Conservation (phyloP, 2,329 filamentous ascomycete genomes). For the Phaeomoniella chlamydospora region DNA sequence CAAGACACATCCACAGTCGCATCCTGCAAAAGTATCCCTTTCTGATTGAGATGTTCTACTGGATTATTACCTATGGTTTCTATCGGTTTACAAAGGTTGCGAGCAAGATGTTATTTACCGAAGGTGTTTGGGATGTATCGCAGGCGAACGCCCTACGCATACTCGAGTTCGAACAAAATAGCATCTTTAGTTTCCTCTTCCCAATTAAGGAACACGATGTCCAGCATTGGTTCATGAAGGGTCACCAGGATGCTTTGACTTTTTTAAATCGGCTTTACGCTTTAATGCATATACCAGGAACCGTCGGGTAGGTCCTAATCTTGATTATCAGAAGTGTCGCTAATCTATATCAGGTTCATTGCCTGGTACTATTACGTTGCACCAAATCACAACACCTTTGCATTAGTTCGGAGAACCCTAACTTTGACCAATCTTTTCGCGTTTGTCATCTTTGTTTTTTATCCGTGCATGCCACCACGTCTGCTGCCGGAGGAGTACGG, state of each 20-base stretch:
- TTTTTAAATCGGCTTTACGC: slow-evolving; percentile 35
- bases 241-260: slow-evolving; percentile 26
- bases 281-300: slow-evolving; percentile 36
- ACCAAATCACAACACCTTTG: slow-evolving; percentile 34
- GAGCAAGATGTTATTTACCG: slow-evolving; percentile 36
- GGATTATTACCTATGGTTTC: slow-evolving; percentile 50
- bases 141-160: slow-evolving; percentile 29
- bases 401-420: slow-evolving; percentile 43
- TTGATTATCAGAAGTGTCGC: slow-evolving; percentile 14
- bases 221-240: slow-evolving; percentile 28
- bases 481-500: slow-evolving; percentile 44
- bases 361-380: slow-evolving; percentile 27
- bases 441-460: slow-evolving; percentile 47
- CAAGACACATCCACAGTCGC: slow-evolving; percentile 43
- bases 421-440: slow-evolving; percentile 47
- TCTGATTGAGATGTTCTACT: slow-evolving; percentile 61
- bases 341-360: slow-evolving; percentile 15
- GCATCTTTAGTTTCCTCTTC: slow-evolving; percentile 23
- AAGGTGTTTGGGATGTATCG: slow-evolving; percentile 31
- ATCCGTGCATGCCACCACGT: slow-evolving; percentile 50
- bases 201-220: slow-evolving; percentile 27
- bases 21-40: slow-evolving; percentile 55
- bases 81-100: slow-evolving; percentile 45
- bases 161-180: slow-evolving; percentile 27
- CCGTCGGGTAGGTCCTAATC: slow-evolving; percentile 25